These are phyloP conservation scores for Tylopilus cervinicoccineus DNA, from an alignment of 768 basidiomycete species.

Conservation along the genomic window DNA sequence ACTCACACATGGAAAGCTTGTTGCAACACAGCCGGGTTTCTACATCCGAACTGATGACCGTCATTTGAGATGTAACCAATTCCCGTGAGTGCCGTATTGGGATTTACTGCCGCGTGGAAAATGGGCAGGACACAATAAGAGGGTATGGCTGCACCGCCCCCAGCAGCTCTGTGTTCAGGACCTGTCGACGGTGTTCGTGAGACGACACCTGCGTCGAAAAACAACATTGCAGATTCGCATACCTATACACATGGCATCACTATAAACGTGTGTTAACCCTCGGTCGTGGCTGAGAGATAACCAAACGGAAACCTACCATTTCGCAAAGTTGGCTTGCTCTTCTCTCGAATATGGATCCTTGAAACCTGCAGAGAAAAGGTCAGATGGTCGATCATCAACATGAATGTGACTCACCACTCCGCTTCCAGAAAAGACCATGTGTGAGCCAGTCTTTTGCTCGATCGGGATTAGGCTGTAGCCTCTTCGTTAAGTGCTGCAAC, in stretches of 20 bases:
- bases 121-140: conserved; percentile 53
- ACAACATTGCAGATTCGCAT: background rate
- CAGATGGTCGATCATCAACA: background rate
- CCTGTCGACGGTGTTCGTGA: conserved; percentile 32
- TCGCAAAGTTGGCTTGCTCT: conserved; percentile 48
- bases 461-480: conserved; percentile 44
- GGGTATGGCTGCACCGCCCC: conserved; percentile 38
- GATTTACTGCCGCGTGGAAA: conserved; percentile 41
- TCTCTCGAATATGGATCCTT: conserved; percentile 63
- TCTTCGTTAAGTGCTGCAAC: conserved; percentile 41
- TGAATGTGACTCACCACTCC: conserved; percentile 40
- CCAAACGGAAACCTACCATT: conserved; percentile 40
- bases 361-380: conserved; percentile 38
- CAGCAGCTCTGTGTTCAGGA: conserved; percentile 44
- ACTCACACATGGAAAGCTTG: conserved; percentile 61
- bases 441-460: conserved; percentile 51
- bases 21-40: conserved; percentile 47
- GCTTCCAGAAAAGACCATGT: conserved; percentile 53
- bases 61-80: conserved; percentile 52
- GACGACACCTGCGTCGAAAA: background rate
- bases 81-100: conserved; percentile 25
- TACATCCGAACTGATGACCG: conserved; percentile 52
- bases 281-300: background rate
- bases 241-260: conserved; percentile 53
- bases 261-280: conserved; percentile 10